Evolutionary conservation across 495 filamentous ascomycete species (phyloP).

Genomic region (Neohortaea acidophila): DNA sequence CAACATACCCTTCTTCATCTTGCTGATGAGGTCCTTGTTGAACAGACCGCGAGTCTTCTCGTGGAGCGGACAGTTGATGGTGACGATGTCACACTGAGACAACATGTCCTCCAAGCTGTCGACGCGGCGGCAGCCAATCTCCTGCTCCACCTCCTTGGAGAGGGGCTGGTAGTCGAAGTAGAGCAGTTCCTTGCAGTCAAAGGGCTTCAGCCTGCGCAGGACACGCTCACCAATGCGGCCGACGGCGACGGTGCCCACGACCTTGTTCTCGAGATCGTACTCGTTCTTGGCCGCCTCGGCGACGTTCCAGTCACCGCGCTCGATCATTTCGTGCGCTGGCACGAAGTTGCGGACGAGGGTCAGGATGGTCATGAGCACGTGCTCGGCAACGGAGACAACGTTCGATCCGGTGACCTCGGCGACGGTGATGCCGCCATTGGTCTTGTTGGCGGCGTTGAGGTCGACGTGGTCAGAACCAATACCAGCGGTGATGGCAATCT

Average conservation of each 20-base stretch:
- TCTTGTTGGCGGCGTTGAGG: constrained; percentile 91
- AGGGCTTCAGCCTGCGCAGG: constrained; percentile 80
- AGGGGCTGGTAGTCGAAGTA: constrained; percentile 99
- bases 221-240: constrained; percentile 98
- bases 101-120: constrained; percentile 85
- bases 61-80: constrained; percentile 98
- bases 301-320: constrained; percentile 82
- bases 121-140: constrained; percentile 89
- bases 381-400: constrained; percentile 34
- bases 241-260: constrained; percentile 93
- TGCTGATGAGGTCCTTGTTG: constrained; percentile 97
- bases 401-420: constrained; percentile 79
- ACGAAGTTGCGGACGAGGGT: constrained; percentile 94
- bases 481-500: constrained; percentile 84
- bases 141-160: constrained; percentile 69
- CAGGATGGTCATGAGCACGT: constrained; percentile 98
- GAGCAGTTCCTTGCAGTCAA: constrained; percentile 98
- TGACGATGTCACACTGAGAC: constrained; percentile 90
- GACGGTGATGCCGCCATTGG: constrained; percentile 94
- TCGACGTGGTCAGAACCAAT: constrained; percentile 98
- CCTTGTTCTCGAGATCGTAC: constrained; percentile 93
- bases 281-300: constrained; percentile 93
- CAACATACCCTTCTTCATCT: constrained; percentile 87
- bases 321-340: constrained; percentile 88
- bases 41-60: constrained; percentile 93